Conservation (phyloP, 169 alveolate species). For the Neospora caninum region DNA sequence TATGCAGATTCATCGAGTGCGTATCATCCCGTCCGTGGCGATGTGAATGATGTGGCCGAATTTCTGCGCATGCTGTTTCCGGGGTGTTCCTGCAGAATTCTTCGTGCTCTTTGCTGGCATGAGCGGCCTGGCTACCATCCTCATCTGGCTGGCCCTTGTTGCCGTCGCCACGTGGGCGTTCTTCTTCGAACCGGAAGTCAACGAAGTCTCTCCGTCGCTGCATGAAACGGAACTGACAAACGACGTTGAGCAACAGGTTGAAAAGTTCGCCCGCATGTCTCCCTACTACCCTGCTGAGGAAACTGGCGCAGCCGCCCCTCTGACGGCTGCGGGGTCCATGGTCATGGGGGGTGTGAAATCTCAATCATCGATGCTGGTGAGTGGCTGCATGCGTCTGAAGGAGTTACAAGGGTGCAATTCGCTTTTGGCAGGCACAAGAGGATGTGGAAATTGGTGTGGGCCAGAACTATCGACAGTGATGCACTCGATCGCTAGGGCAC, state of each 20-base stretch:
- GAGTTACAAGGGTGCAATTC: background rate
- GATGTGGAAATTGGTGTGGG: too few species aligned
- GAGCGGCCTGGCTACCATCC: constrained; percentile 75
- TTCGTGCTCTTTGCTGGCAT: constrained; percentile 78
- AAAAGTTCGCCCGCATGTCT: constrained; percentile 85
- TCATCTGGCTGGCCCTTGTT: constrained; percentile 84
- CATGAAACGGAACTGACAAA: constrained; percentile 92
- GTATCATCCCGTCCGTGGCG: too few species aligned
- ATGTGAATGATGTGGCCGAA: too few species aligned
- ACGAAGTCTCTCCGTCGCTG: constrained; percentile 91
- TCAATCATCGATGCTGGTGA: constrained; percentile 17
- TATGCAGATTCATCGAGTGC: too few species aligned
- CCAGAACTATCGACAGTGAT: too few species aligned
- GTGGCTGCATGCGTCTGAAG: background rate
- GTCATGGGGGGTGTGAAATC: background rate
- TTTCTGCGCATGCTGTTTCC: background rate
- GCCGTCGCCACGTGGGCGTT: constrained; percentile 90
- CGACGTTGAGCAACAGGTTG: constrained; percentile 93
- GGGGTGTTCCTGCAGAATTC: constrained; percentile 70
- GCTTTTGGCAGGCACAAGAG: too few species aligned
- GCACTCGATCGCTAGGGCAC: too few species aligned
- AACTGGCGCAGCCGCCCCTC: background rate
- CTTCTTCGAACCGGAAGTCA: constrained; percentile 91
- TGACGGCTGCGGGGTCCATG: background rate
- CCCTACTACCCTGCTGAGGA: constrained; percentile 69